These are phyloP conservation scores for Aspergillus campestris DNA, from an alignment of 495 filamentous ascomycete genomes.

Conservation along the genomic window DNA sequence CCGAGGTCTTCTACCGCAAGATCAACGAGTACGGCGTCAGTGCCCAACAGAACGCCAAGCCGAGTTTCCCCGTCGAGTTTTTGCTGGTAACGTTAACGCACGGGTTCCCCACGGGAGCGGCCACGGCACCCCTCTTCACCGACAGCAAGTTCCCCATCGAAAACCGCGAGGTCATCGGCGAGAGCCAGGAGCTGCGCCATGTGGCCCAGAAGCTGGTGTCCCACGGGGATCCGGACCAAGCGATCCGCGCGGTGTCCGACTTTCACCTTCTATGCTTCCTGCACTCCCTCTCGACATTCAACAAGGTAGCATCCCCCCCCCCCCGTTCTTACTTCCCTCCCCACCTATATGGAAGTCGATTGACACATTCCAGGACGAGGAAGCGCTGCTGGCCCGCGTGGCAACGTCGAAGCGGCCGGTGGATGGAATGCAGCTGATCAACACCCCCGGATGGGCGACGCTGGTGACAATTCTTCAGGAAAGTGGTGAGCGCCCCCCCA, in stretches of 20 bases:
- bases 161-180: conserved; percentile 77
- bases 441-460: conserved; percentile 85
- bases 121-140: conserved; percentile 64
- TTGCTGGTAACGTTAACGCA: conserved; percentile 93
- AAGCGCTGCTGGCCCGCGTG: conserved; percentile 74
- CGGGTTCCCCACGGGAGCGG: conserved; percentile 77
- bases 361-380: conserved; percentile 64
- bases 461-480: conserved; percentile 86
- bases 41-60: conserved; percentile 95
- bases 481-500: conserved; percentile 92
- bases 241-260: conserved; percentile 67
- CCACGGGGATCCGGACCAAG: conserved; percentile 50
- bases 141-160: conserved; percentile 72
- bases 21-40: conserved; percentile 96
- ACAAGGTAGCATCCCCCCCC: conserved; percentile 51
- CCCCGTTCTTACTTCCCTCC: conserved; percentile 9
- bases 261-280: conserved; percentile 91
- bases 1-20: conserved; percentile 91
- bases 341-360: neutral
- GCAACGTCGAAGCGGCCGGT: conserved; percentile 68
- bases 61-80: conserved; percentile 93
- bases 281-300: conserved; percentile 67
- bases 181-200: conserved; percentile 63
- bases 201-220: conserved; percentile 55
- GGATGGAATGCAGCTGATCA: conserved; percentile 71